Percentiles rank a stretch among this genome's conserved stretches.
These are phyloP conservation scores for Decorospora gaudefroyi DNA, from an alignment of 2,329 filamentous ascomycete genomes.

Conservation along the genomic window DNA sequence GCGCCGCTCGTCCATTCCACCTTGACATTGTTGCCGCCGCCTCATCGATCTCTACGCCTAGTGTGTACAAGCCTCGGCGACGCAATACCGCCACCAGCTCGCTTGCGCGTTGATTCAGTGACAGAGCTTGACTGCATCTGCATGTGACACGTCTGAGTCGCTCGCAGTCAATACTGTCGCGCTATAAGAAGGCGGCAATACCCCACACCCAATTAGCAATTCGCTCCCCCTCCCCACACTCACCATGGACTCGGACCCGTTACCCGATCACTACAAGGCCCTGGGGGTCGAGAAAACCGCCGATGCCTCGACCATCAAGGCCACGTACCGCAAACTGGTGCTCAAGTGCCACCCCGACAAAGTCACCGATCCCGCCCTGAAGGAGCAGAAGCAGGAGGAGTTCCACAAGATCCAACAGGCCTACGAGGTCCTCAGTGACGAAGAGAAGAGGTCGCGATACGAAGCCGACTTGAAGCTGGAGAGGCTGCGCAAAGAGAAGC, in stretches of 20 bases:
- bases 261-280: slow-evolving; percentile 77
- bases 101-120: slow-evolving; percentile 11
- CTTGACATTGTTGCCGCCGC: slow-evolving; percentile 12
- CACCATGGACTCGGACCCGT: slow-evolving; percentile 54
- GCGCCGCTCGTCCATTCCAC: slow-evolving; percentile 11
- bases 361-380: slow-evolving; percentile 75
- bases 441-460: slow-evolving; percentile 72
- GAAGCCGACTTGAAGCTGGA: slow-evolving; percentile 73
- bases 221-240: slow-evolving; percentile 37
- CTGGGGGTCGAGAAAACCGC: slow-evolving; percentile 76
- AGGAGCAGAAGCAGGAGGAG: slow-evolving; percentile 78
- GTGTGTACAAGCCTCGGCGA: slow-evolving; percentile 21
- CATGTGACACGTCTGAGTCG: slow-evolving; percentile 18
- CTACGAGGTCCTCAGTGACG: slow-evolving; percentile 86
- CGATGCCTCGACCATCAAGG: slow-evolving; percentile 71
- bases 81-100: slow-evolving; percentile 29
- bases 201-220: slow-evolving; percentile 6
- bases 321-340: slow-evolving; percentile 81
- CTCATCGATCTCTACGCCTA: no score
- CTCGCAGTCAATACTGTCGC: slow-evolving; percentile 14
- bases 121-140: slow-evolving; percentile 3
- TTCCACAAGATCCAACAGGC: slow-evolving; percentile 93
- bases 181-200: slow-evolving; percentile 20
- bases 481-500: slow-evolving; percentile 63
- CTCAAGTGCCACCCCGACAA: slow-evolving; percentile 92